Base-by-base conservation (phyloP, 768 basidiomycete genomes). In the Pluteus cervinus region DNA sequence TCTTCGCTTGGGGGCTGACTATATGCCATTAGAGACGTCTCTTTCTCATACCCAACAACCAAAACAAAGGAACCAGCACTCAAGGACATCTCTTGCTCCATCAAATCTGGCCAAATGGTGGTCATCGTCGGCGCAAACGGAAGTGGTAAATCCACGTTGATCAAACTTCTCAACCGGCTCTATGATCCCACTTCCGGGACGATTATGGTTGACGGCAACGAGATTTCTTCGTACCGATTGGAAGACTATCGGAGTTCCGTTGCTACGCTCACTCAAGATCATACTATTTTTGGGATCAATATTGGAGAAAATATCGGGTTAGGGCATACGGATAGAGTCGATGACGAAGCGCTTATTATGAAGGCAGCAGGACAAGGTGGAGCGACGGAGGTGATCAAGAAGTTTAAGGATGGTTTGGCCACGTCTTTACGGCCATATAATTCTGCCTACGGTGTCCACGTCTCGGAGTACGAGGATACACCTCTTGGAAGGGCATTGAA, bases 91-190 rank as follows among this genome's bases (percentile, higher is more conserved):
- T n/a, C n/a, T n/a, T n/a, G n/a, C n/a, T n/a, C n/a, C n/a, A 59
- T 75, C 35, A 42, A 59, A 6, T 48, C 69, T 5, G 72, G 71
- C 2, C 60, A 69, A 18, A 58, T 77, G 9, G 68, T 73, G 11
- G 69, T 78, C 23, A 57, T 80, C n/a, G 76, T 80, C 5, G 76
- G 77, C 17, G 56, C 56, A 3, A 80, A 79, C 43, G 76, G 76
- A 5, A 68, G 67, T 36, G 75, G 75, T 1, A 77, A 77, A 43
- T 69, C 71, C 3, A 73, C 74, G 0, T 42, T 77, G n/a, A 54
- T 78, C 12, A 73, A 73, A 30, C 54, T 79, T 9, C 52, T 80
- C 4, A 59, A 72, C 0, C 57, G 73, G 1, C 48, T 76, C 3
- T 76, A 72, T 47, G 68, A 73, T 34, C 63, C 68, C 0, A 59